Base-by-base conservation (phyloP, 2,329 filamentous ascomycete species). In the Nakataea oryzae region DNA sequence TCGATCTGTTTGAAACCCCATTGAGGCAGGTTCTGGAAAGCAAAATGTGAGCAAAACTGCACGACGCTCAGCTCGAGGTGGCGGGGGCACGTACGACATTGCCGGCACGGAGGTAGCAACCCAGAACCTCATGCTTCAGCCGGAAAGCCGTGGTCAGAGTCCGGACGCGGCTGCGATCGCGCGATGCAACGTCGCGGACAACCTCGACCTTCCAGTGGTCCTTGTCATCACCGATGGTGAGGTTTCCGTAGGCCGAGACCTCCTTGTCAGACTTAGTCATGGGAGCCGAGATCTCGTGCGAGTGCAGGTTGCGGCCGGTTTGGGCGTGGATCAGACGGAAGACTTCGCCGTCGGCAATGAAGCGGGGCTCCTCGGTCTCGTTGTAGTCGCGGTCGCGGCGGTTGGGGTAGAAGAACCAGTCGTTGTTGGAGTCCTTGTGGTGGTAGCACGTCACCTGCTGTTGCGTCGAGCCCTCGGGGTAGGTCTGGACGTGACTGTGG, bases 1-100 rank as follows among this genome's bases (percentile, higher is more conserved):
- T 99, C 95, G 67, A 99, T 97, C 78, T 99, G 95, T 80, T 97
- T 97, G 83, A 99, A 99, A 73, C 95, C 95, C 95, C 95, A 99
- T 74, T 97, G 95, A 60, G 95, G 95, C 66, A 99, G 82, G 76
- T 97, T 99, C 58, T 58, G 14, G 57, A 21, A 56, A 24, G 12
- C 12, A 11, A 56, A 56, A 11, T 26, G 57, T 58, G 7, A 28
- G 57, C 28, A 30, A 27, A 34, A 13, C 17, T 30, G 29, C 41
- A 29, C 57, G 17, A 34, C 14, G 30, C 8, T n/a, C 13, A 8
- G 13, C 4, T 1, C 1, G 11, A 11, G 41, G 7, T 9, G 6
- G 21, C 21, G 7, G 41, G 6, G 41, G 21, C 21, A 56, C 54
- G 28, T 56, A 56, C 54, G 69, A 92, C 89, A 70, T 96, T 99